These are phyloP conservation scores for Microcyclospora tardicrescens DNA, from an alignment of 2,329 filamentous ascomycete genomes.

Conservation along the genomic window DNA sequence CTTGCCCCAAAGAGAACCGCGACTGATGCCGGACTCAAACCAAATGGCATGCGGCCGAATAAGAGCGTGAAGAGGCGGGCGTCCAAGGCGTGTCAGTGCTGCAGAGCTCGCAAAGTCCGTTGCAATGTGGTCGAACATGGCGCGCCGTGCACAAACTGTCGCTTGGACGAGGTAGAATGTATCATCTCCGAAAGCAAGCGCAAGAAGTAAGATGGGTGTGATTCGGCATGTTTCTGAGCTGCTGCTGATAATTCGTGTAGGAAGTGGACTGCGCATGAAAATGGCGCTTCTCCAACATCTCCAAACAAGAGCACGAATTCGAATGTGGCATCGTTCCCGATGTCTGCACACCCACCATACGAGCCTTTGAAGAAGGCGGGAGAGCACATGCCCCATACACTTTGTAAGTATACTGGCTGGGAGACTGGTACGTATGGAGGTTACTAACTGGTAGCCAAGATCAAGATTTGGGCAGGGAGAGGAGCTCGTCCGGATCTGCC, in stretches of 20 bases:
- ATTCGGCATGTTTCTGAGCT: conserved; percentile 8
- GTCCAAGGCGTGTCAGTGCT: conserved; percentile 83
- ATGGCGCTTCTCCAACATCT: too few species aligned
- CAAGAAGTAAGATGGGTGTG: conserved; percentile 54
- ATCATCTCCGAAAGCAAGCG: conserved; percentile 59
- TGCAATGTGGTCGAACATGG: conserved; percentile 85
- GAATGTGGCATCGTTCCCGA: conserved; percentile 10
- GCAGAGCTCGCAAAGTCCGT: conserved; percentile 76
- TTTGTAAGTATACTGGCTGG: conserved; percentile 38
- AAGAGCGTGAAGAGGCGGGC: conserved; percentile 67
- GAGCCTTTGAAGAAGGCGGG: conserved; percentile 14
- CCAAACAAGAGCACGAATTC: too few species aligned
- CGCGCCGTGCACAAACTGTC: conserved; percentile 76
- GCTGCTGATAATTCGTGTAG: neutral
- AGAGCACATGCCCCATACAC: conserved; percentile 48
- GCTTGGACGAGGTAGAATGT: conserved; percentile 67
- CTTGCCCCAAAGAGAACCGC: conserved; percentile 40
- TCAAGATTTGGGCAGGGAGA: conserved; percentile 17
- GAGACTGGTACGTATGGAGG: too few species aligned
- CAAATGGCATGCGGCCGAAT: conserved; percentile 31
- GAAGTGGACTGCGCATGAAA: too few species aligned
- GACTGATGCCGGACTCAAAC: conserved; percentile 41
- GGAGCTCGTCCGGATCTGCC: conserved; percentile 8
- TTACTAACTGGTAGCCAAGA: conserved; percentile 7
- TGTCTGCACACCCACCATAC: conserved; percentile 22